Base-by-base conservation (phyloP, 306 rosid species). In the Cicer yamashitae region DNA sequence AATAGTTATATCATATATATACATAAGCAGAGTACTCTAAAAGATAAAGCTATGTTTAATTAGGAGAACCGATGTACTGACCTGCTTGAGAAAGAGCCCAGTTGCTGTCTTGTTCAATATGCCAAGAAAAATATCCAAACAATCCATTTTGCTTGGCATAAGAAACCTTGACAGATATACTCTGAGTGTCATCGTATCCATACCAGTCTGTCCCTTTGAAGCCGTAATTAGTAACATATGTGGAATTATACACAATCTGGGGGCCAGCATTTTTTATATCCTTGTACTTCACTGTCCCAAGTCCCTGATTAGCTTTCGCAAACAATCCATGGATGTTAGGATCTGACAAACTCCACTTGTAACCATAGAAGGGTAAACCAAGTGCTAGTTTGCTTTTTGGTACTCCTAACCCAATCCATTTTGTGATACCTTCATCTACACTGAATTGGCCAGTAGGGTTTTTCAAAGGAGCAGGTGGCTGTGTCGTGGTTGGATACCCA, bases 11-110 rank as follows among this genome's bases (percentile, higher is more conserved):
- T 51, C 14, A 51, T 51, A 25, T 17, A 52, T 58, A 22, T 57
- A 11, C 1, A 25, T 2, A 57, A 18, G 22, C 3, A 30, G 17
- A 30, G 43, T 30, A 25, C 7, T 6, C 34, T 15, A 11, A 65
- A 41, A 43, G 10, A 65, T 43, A 64, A 64, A 13, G 46, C 22
- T 12, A 2, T 43, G 18, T 10, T 25, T 30, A 46, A 47, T 47
- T 46, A 67, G 58, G 43, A 47, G 43, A 67, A 9, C 8, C 22
- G 7, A 50, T 38, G 15, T 38, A 53, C 64, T 70, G 1, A 77
- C 81, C 89, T 7, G 90, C 73, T 46, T 18, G 10, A 37, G 93
- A 82, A 83, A 88, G 87, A 25, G 18, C 76, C 87, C 87, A 84
- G 54, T 80, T 76, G 54, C 69, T 67, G 11, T 88, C 92, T 17